These are phyloP conservation scores for Melampsora americana DNA, from an alignment of 1,284 basidiomycete species.

Conservation along the genomic window DNA sequence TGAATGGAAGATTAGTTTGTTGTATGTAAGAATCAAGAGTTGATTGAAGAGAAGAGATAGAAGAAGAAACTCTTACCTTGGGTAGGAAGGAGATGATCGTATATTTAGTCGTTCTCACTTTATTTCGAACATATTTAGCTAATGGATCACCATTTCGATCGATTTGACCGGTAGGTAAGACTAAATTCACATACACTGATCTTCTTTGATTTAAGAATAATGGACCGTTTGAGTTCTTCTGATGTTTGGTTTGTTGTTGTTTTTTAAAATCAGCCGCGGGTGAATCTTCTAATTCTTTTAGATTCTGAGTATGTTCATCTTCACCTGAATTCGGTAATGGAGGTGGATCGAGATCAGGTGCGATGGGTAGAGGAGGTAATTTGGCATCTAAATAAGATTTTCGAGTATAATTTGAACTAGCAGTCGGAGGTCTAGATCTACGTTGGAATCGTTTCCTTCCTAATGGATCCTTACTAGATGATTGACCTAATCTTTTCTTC, in stretches of 20 bases:
- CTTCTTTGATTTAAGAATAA: slow-evolving; percentile 43
- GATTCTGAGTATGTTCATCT: slow-evolving; percentile 43
- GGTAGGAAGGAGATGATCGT: slow-evolving; percentile 85
- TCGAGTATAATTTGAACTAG: slow-evolving; percentile 4
- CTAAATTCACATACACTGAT: slow-evolving; percentile 52
- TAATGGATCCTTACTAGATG: slow-evolving; percentile 57
- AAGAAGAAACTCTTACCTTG: slow-evolving; percentile 56
- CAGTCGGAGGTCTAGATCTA: slow-evolving; percentile 8
- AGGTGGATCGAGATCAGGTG: slow-evolving; percentile 34
- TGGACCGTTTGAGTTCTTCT: neutral
- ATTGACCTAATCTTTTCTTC: slow-evolving; percentile 60
- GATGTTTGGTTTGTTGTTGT: neutral
- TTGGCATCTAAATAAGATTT: neutral
- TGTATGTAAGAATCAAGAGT: neutral
- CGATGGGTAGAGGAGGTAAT: slow-evolving; percentile 38
- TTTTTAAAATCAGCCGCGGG: slow-evolving; percentile 38
- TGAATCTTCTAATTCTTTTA: slow-evolving; percentile 43
- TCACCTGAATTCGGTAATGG: slow-evolving; percentile 20
- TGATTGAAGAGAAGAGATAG: neutral
- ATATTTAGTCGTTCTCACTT: slow-evolving; percentile 92
- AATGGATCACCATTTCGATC: slow-evolving; percentile 72
- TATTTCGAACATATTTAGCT: slow-evolving; percentile 78
- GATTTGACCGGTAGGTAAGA: slow-evolving; percentile 64
- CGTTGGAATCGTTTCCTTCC: neutral
- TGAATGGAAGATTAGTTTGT: slow-evolving; percentile 45